phyloP scores from a whole-genome alignment of 345 rosid genomes.

The Lepidium didymum region DNA sequence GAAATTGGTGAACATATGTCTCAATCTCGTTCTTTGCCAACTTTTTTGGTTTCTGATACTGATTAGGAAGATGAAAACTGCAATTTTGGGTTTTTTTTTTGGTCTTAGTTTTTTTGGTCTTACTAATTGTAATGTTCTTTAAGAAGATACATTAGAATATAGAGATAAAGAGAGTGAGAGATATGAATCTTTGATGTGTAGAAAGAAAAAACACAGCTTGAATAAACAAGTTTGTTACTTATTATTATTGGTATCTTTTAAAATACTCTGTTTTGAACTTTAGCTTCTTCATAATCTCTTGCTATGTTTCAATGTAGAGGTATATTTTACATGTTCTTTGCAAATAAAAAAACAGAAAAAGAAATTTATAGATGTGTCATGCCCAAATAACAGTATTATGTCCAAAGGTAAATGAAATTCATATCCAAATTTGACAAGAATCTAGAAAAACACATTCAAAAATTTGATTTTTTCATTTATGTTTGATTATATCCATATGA shows the following conservation, averaged over 20 bases:
- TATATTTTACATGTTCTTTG: neutral
- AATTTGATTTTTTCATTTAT: no score
- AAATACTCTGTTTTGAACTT: neutral
- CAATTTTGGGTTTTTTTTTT: neutral
- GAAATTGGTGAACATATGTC: constrained; percentile 34
- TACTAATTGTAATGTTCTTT: constrained; percentile 2
- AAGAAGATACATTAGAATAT: constrained; percentile 3
- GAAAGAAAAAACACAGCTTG: neutral
- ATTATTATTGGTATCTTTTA: neutral
- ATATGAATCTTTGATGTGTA: constrained; percentile 11
- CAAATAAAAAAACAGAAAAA: no score
- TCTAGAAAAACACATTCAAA: no score
- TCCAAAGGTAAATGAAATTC: no score
- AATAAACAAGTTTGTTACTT: constrained; percentile 2
- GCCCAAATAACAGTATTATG: no score
- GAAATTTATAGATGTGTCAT: no score
- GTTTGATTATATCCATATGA: no score
- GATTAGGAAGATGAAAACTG: constrained; percentile 25
- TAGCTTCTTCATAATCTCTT: neutral
- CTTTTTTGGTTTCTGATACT: constrained; percentile 54
- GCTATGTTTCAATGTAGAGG: neutral
- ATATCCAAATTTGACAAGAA: no score
- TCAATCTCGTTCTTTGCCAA: constrained; percentile 3
- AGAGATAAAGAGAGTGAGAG: constrained; percentile 11
- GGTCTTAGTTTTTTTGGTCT: neutral